Evolutionary conservation across 1,139 yeast genomes (phyloP).

Genomic region (Pichia sp.): DNA sequence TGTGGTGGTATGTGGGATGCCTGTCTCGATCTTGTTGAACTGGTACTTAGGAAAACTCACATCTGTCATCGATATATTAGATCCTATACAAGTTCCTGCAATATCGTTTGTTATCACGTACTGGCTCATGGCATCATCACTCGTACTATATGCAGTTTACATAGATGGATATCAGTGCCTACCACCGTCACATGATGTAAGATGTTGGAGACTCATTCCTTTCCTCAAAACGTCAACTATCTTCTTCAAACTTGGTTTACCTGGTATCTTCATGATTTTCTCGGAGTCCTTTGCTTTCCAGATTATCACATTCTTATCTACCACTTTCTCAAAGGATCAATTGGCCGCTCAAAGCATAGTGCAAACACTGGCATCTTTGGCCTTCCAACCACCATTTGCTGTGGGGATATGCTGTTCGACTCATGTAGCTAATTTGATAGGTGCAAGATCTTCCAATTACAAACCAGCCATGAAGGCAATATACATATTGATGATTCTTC

Average conservation of each 20-base stretch:
- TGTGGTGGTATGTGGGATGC: constrained; percentile 41
- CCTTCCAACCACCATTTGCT: constrained; percentile 84
- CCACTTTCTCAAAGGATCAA: constrained; percentile 66
- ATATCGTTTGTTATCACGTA: constrained; percentile 55
- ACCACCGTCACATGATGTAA: constrained; percentile 35
- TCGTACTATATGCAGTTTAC: constrained; percentile 45
- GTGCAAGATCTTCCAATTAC: constrained; percentile 48
- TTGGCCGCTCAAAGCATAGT: constrained; percentile 88
- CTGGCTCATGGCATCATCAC: constrained; percentile 52
- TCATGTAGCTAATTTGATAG: constrained; percentile 79
- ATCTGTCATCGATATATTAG: constrained; percentile 17
- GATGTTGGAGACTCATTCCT: constrained; percentile 35
- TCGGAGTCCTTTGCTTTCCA: constrained; percentile 87
- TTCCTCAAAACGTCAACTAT: constrained; percentile 53
- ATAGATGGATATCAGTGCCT: constrained; percentile 60
- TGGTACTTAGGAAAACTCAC: constrained; percentile 30
- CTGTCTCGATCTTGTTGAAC: constrained; percentile 39
- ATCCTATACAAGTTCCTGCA: constrained; percentile 48
- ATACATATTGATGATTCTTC: constrained; percentile 36
- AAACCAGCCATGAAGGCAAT: constrained; percentile 55
- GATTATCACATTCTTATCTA: constrained; percentile 58
- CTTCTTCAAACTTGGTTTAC: constrained; percentile 62
- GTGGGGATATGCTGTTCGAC: constrained; percentile 81
- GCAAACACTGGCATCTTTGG: constrained; percentile 69
- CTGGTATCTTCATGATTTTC: constrained; percentile 79